Conservation (phyloP, 2,329 filamentous ascomycete species). For the Colletotrichum chrysophilum region DNA sequence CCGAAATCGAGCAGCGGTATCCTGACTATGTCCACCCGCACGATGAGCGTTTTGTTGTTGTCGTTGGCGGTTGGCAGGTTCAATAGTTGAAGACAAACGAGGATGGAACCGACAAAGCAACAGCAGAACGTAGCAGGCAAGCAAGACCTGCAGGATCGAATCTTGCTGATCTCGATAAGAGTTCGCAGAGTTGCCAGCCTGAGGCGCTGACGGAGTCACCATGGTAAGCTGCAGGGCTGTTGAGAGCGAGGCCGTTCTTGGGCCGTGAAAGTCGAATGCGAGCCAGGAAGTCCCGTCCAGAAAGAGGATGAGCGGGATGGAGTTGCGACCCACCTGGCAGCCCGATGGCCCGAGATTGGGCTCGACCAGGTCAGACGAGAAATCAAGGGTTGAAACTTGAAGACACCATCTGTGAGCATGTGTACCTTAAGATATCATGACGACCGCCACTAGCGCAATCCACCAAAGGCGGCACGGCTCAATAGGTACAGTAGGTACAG, state of each 20-base stretch:
- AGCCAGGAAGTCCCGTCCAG: neutral
- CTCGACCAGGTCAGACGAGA: neutral
- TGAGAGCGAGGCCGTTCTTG: neutral
- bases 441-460: neutral
- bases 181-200: neutral
- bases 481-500: neutral
- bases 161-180: neutral
- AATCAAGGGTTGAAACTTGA: neutral
- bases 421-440: neutral
- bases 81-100: neutral
- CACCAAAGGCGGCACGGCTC: neutral
- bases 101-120: neutral
- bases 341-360: neutral
- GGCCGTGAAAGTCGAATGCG: neutral
- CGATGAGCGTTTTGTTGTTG: neutral
- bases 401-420: neutral
- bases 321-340: neutral
- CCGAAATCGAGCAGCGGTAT: neutral
- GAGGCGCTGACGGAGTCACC: neutral
- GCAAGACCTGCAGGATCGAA: neutral
- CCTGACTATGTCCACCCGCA: neutral
- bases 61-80: neutral
- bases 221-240: neutral
- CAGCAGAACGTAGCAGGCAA: neutral
- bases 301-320: neutral